Base-by-base conservation (phyloP, 2,329 filamentous ascomycete genomes). In the Sporothrix protearum region DNA sequence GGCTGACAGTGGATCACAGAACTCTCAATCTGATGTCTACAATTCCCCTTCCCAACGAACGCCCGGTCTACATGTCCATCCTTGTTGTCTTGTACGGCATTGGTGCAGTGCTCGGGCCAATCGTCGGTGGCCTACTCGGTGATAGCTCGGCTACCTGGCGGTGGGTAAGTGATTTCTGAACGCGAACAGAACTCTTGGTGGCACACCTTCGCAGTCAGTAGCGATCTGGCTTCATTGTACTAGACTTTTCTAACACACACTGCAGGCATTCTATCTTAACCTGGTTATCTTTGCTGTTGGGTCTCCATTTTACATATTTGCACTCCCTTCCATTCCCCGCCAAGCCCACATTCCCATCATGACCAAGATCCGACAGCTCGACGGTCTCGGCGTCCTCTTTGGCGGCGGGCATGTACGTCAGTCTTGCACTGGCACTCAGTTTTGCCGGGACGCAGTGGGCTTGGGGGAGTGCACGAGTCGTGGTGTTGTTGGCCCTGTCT, bases 261-360 rank as follows among this genome's bases (percentile, higher is more conserved):
- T 30, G 0, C 42, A 74, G 73, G 79, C 78, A 0, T 85, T 85
- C 71, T 89, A 89, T 75, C 84, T 89, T 79, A 89, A 89, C 74
- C 79, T 89, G 0, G 78, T 85, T 63, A 81, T 85, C 0, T 86
- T 79, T 8, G 83, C 75, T 36, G 76, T 81, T 51, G 75, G 75
- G 8, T 71, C 73, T 0, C 78, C 78, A 0, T 73, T 76, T 2
- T 80, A 75, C 64, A 25, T 81, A 12, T 77, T 80, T 45, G 51
- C 76, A 16, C 70, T 82, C 0, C 80, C 79, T 0, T 63, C 72
- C 1, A 42, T 76, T 42, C 68, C 75, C 45, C 75, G 76, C 25
- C 53, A 71, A 12, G 51, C 61, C 8, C 74, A 73, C 7, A 70
- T 76, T 1, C 22, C 74, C 0, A 30, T 77, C 2, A 70, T 28